phyloP scores from a whole-genome alignment of 1,139 yeast genomes.

The Torulaspora globosa region DNA sequence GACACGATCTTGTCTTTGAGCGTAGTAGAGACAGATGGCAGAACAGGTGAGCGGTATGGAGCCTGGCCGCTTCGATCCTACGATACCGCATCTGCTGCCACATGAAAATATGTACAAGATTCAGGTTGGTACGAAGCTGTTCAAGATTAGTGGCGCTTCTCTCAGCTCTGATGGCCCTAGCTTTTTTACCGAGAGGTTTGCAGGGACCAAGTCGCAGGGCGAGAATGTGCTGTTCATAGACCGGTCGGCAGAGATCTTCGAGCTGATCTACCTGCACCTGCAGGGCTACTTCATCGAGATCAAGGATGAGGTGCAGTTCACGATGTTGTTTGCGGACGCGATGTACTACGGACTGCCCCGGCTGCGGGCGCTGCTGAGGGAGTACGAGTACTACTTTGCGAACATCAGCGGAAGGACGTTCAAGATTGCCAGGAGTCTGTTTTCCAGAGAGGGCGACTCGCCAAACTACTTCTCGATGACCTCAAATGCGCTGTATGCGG shows the following conservation, averaged over 20 bases:
- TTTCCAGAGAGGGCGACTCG: slow-evolving; percentile 57
- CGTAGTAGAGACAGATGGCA: not conserved
- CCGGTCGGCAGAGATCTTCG: slow-evolving; percentile 68
- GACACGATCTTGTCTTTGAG: too few species aligned
- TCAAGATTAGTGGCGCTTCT: slow-evolving; percentile 71
- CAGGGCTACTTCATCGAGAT: slow-evolving; percentile 72
- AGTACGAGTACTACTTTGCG: slow-evolving; percentile 53
- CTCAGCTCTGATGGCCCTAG: slow-evolving; percentile 69
- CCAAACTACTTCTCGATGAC: slow-evolving; percentile 76
- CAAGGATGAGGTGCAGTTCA: slow-evolving; percentile 54
- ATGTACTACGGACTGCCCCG: slow-evolving; percentile 63
- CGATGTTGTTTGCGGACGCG: slow-evolving; percentile 68
- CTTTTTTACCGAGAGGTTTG: slow-evolving; percentile 46
- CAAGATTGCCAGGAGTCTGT: slow-evolving; percentile 52
- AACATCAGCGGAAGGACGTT: slow-evolving; percentile 60
- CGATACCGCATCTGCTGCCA: slow-evolving; percentile 58
- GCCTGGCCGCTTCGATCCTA: slow-evolving; percentile 21
- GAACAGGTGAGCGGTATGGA: not conserved
- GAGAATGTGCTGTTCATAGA: slow-evolving; percentile 61
- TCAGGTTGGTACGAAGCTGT: slow-evolving; percentile 64
- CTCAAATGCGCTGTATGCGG: slow-evolving; percentile 48
- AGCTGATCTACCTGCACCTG: slow-evolving; percentile 61
- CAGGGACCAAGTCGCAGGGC: slow-evolving; percentile 27
- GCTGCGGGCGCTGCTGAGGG: slow-evolving; percentile 48
- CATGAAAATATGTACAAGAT: slow-evolving; percentile 64